Conservation (phyloP, 139 green algal genomes). For the Spirogloea muscicola region DNA sequence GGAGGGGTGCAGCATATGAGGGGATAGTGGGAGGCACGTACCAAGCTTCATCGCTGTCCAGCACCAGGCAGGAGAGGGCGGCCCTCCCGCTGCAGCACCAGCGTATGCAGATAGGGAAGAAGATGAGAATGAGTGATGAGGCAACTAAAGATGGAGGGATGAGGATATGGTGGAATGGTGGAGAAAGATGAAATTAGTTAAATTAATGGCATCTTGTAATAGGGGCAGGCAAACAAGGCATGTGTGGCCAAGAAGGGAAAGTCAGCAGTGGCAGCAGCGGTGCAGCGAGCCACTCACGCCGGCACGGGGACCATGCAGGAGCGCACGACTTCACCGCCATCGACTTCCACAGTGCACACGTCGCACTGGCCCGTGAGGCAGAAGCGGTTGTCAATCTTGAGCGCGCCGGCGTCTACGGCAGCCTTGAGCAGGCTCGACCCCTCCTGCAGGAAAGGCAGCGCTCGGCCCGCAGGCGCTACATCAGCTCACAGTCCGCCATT, state of each 20-base stretch:
- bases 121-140: slow-evolving; percentile 5
- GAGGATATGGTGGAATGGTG: neutral
- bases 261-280: neutral
- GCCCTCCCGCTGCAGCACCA: slow-evolving; percentile 36
- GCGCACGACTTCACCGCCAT: slow-evolving; percentile 25
- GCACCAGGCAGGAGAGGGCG: slow-evolving; percentile 25
- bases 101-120: neutral
- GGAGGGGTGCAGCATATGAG: too few relatives aligned
- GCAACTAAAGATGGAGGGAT: slow-evolving; percentile 20
- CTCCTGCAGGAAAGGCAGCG: slow-evolving; percentile 21
- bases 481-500: neutral
- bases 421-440: slow-evolving; percentile 42
- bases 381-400: slow-evolving; percentile 48
- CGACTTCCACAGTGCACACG: slow-evolving; percentile 42
- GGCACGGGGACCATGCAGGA: slow-evolving; percentile 44
- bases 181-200: slow-evolving; percentile 18
- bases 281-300: slow-evolving; percentile 9
- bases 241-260: neutral
- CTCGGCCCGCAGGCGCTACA: neutral
- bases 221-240: too few relatives aligned
- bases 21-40: slow-evolving; percentile 28
- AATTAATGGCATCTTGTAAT: slow-evolving; percentile 6
- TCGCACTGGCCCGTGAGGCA: slow-evolving; percentile 47
- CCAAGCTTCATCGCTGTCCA: slow-evolving; percentile 43
- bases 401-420: slow-evolving; percentile 32